Evolutionary conservation across 768 basidiomycete species (phyloP), one percentile per base, ranked within the genome.

Genomic region (Lactifluus pinguis): DNA sequence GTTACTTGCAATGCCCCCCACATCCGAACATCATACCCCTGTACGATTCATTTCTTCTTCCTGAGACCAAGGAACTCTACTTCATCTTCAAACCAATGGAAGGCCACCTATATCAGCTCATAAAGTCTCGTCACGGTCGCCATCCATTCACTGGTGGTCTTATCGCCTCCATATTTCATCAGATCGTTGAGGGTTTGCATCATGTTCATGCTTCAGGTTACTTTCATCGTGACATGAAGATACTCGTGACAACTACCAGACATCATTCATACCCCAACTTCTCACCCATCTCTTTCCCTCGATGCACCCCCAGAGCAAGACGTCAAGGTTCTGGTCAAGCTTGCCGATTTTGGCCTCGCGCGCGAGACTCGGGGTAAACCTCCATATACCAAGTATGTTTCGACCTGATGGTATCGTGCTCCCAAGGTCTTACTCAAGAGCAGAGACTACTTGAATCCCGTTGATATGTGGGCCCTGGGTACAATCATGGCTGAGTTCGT

Each of bases 41-140:
- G 67, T 99, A 98, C 79, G 97, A 99, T 75, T 95, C 92, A 70
- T 99, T 98, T 78, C 89, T 99, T 67, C 84, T 94, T n/a, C 97
- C 97, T 4, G 83, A 86, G 67, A 83, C 92, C 62, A 92, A 92
- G 73, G 95, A 99, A 74, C 90, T 99, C 68, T 97, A 98, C 74
- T 98, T 98, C 70, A 95, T 98, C 50, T 99, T 99, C 74, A 97
- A 99, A 75, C 95, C 94, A 69, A 98, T 99, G 97, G 97, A 99
- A 74, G 97, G 97, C 69, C 98, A 99, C 75, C 84, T 99, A 51
- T 99, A 95, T 75, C 97, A 99, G 72, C 89, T 99, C 76, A 95
- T 98, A 75, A 98, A 95, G 76, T 85, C 94, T 50, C 87, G 97
- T 63, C 92, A 92, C 75, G 94, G 95, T 61, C 86, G 95, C 64